These are phyloP conservation scores for Rhodomyrtus psidioides DNA, from an alignment of 441 rosid species.

Conservation along the genomic window DNA sequence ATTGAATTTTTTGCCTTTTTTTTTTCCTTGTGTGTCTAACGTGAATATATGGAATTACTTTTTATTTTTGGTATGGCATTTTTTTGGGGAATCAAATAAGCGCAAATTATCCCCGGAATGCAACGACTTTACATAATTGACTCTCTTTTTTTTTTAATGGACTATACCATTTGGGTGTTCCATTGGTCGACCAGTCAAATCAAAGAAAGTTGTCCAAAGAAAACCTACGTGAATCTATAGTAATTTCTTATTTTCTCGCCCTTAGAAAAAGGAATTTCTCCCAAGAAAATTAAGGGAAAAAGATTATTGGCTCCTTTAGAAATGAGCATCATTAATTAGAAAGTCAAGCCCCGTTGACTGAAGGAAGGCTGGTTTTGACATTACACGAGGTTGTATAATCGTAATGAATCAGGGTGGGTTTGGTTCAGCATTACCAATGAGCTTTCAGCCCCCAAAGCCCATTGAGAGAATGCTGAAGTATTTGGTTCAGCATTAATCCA, in stretches of 20 bases:
- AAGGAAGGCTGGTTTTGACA: too few species aligned
- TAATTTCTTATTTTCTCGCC: not conserved
- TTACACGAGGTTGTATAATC: too few species aligned
- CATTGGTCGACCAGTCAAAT: not conserved
- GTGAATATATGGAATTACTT: too few species aligned
- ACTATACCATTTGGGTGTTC: not conserved
- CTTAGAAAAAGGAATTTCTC: not conserved
- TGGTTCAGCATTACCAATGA: too few species aligned
- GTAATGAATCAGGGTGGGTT: too few species aligned
- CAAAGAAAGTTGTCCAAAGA: not conserved
- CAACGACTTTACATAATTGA: not conserved
- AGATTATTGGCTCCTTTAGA: not conserved
- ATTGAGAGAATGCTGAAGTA: too few species aligned
- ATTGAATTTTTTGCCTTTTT: not conserved
- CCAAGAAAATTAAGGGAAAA: not conserved
- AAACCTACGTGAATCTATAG: not conserved
- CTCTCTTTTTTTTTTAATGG: not conserved
- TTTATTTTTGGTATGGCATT: not conserved
- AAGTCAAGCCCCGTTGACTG: not conserved
- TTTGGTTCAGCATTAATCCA: too few species aligned
- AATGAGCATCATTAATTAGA: not conserved
- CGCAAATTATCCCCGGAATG: not conserved
- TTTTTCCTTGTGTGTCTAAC: too few species aligned
- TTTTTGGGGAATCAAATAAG: not conserved
- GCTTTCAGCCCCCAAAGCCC: too few species aligned